These are phyloP conservation scores for Penicillium canescens DNA, from an alignment of 495 filamentous ascomycete species.

Conservation along the genomic window DNA sequence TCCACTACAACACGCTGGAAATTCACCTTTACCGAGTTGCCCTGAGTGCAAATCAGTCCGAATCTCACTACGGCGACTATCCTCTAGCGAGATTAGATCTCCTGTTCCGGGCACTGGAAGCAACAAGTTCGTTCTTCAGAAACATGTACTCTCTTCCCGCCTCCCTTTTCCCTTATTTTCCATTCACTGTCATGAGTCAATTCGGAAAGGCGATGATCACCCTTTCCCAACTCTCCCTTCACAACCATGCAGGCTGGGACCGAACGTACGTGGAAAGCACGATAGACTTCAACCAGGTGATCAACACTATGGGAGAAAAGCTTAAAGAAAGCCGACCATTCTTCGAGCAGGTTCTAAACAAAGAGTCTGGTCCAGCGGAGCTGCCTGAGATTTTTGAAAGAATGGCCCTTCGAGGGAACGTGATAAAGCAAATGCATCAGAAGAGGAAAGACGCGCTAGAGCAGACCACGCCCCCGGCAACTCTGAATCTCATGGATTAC, in stretches of 20 bases:
- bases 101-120: slow-evolving; percentile 26
- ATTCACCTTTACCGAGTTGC: slow-evolving; percentile 23
- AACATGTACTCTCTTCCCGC: slow-evolving; percentile 25
- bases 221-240: slow-evolving; percentile 31
- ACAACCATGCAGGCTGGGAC: slow-evolving; percentile 17
- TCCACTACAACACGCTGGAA: slow-evolving; percentile 25
- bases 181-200: slow-evolving; percentile 23
- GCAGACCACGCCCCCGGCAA: neutral
- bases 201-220: slow-evolving; percentile 29
- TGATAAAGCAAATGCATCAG: slow-evolving; percentile 21
- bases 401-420: slow-evolving; percentile 2
- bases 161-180: slow-evolving; percentile 14
- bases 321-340: slow-evolving; percentile 8
- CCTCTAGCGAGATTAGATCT: slow-evolving; percentile 19
- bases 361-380: neutral
- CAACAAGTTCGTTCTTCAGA: slow-evolving; percentile 30
- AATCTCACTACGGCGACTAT: slow-evolving; percentile 12
- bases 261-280: slow-evolving; percentile 19
- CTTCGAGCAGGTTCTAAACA: neutral
- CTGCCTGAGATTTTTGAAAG: slow-evolving; percentile 19
- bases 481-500: slow-evolving; percentile 6
- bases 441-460: slow-evolving; percentile 10
- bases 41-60: slow-evolving; percentile 15
- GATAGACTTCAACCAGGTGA: slow-evolving; percentile 12
- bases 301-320: slow-evolving; percentile 8